Conservation (phyloP, 352 stramenopile species). For the Phytophthora tubulina region DNA sequence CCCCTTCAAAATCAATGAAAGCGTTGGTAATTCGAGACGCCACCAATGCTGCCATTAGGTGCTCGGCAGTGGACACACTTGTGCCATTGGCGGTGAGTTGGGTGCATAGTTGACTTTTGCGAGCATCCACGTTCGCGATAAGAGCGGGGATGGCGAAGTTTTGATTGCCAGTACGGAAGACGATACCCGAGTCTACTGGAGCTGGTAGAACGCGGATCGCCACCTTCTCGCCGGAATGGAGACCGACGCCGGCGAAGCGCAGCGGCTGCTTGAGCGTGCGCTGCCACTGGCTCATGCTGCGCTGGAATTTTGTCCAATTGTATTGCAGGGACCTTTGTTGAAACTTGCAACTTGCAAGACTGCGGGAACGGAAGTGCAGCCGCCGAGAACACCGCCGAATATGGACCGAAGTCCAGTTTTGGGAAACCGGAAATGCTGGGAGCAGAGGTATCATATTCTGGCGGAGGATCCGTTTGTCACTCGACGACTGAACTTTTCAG, state of each 20-base stretch:
- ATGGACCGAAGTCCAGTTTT: too few relatives aligned
- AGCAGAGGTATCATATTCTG: background rate
- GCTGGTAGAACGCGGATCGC: constrained; percentile 48
- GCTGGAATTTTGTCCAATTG: constrained; percentile 25
- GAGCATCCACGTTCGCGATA: constrained; percentile 50
- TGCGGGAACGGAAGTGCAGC: too few relatives aligned
- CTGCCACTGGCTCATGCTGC: constrained; percentile 40
- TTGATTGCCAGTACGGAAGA: constrained; percentile 36
- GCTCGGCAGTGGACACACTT: constrained; percentile 66
- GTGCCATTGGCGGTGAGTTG: constrained; percentile 43
- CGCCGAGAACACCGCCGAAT: too few relatives aligned
- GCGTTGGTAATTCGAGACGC: constrained; percentile 57
- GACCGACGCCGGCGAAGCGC: constrained; percentile 63
- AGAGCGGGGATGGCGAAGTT: constrained; percentile 33
- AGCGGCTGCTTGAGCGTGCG: constrained; percentile 61
- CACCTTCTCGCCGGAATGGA: constrained; percentile 61
- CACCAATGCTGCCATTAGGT: constrained; percentile 73
- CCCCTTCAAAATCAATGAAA: constrained; percentile 46
- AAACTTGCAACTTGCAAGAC: too few relatives aligned
- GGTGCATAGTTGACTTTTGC: constrained; percentile 67
- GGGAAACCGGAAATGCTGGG: too few relatives aligned
- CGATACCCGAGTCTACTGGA: constrained; percentile 40
- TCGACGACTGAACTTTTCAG: background rate
- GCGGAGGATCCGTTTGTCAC: background rate
- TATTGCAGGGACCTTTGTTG: background rate